Evolutionary conservation across 2,329 filamentous ascomycete species (phyloP).

Genomic region (Pseudophaeomoniella oleicola): DNA sequence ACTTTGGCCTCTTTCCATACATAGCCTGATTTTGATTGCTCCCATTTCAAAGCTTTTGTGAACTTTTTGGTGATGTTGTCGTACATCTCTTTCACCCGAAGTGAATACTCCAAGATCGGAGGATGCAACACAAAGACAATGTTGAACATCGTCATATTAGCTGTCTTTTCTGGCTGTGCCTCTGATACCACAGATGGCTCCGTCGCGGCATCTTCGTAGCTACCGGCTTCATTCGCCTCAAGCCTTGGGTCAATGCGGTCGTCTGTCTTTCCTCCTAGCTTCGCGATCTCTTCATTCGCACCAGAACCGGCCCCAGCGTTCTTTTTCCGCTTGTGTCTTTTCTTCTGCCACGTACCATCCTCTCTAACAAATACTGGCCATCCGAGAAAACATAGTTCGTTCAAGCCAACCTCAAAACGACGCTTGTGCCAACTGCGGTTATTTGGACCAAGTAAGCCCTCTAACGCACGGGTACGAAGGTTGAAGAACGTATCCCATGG

Average conservation of each 20-base stretch:
- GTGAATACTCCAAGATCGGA: constrained; percentile 60
- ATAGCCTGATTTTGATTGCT: constrained; percentile 78
- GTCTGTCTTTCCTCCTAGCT: constrained; percentile 2
- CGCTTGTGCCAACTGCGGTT: constrained; percentile 59
- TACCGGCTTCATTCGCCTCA: constrained; percentile 12
- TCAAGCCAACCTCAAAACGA: constrained; percentile 67
- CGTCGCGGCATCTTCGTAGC: constrained; percentile 13
- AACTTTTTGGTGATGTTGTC: constrained; percentile 82
- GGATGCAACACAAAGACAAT: constrained; percentile 84
- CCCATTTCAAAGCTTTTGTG: constrained; percentile 82
- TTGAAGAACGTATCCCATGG: constrained; percentile 52
- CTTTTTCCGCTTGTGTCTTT: constrained; percentile 25
- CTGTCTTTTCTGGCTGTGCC: constrained; percentile 32
- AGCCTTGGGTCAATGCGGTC: constrained; percentile 3
- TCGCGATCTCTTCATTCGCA: constrained; percentile 14
- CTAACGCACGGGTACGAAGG: constrained; percentile 61
- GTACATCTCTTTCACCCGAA: constrained; percentile 64
- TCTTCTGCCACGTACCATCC: constrained; percentile 63
- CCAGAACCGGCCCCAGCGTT: constrained; percentile 13
- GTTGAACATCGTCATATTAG: constrained; percentile 93
- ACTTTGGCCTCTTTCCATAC: constrained; percentile 81
- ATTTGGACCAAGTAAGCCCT: constrained; percentile 63
- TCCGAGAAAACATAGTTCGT: constrained; percentile 66
- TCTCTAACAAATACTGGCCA: constrained; percentile 72
- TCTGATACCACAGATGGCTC: background rate